Evolutionary conservation across 139 green algal genomes (phyloP).

Genomic region (Chlorella sp.): DNA sequence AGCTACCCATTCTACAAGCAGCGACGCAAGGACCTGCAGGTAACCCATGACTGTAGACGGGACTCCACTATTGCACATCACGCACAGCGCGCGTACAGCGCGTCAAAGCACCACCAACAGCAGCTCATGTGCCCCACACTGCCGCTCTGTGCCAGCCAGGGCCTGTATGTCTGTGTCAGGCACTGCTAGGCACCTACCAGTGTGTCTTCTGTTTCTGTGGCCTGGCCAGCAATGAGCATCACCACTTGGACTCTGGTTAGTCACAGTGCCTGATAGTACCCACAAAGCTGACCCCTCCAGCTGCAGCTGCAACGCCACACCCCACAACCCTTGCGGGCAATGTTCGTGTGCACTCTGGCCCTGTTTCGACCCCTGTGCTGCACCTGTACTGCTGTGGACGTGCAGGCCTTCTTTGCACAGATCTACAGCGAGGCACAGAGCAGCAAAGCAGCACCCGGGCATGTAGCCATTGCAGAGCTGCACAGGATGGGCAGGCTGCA

Average conservation of each 20-base stretch:
- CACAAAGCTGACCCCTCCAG: no score
- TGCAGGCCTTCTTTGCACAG: constrained; percentile 74
- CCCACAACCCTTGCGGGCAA: no score
- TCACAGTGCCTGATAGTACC: no score
- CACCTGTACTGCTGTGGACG: neutral
- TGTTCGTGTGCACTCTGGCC: no score
- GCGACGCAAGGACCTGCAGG: constrained; percentile 29
- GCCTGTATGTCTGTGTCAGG: neutral
- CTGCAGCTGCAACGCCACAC: no score
- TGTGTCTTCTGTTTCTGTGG: no score
- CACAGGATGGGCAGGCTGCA: constrained; percentile 37
- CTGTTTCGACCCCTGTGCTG: neutral
- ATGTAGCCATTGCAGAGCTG: constrained; percentile 40
- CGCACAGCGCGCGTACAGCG: no score
- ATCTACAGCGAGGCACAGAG: constrained; percentile 68
- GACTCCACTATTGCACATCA: neutral
- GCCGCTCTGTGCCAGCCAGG: neutral
- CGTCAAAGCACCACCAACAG: no score
- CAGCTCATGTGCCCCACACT: neutral
- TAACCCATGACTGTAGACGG: neutral
- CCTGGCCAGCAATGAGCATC: no score
- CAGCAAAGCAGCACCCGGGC: constrained; percentile 6
- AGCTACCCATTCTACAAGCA: constrained; percentile 77
- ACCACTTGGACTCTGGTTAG: no score
- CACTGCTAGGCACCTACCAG: no score